phyloP scores from a whole-genome alignment of 2,329 filamentous ascomycete species.

The Claviceps sp. region DNA sequence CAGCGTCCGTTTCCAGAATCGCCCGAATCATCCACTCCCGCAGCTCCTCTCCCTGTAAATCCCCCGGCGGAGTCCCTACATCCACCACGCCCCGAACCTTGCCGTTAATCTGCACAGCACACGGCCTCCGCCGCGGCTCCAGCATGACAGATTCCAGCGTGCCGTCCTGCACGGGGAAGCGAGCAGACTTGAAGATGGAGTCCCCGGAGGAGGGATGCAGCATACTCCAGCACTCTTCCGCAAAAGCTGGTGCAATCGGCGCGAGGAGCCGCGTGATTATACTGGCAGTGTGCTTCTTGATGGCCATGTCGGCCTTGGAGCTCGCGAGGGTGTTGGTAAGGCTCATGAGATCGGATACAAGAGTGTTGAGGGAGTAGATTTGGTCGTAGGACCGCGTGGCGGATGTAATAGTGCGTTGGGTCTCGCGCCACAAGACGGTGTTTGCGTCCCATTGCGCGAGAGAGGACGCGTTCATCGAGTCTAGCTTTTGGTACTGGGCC shows the following conservation, averaged over 20 bases:
- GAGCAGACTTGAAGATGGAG: constrained; percentile 31
- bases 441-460: constrained; percentile 32
- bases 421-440: constrained; percentile 44
- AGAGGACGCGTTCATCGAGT: constrained; percentile 18
- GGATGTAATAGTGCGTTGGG: constrained; percentile 53
- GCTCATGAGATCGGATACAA: constrained; percentile 70
- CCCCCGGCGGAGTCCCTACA: constrained; percentile 38
- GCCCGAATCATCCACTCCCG: constrained; percentile 47
- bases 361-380: constrained; percentile 68
- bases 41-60: constrained; percentile 30
- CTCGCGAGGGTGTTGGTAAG: constrained; percentile 57
- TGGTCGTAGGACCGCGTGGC: constrained; percentile 56
- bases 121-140: constrained; percentile 35
- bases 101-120: constrained; percentile 70
- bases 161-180: constrained; percentile 47
- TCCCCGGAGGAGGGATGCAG: constrained; percentile 27
- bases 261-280: constrained; percentile 59
- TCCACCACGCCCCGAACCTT: constrained; percentile 56
- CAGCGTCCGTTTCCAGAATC: constrained; percentile 48
- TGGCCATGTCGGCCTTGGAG: constrained; percentile 23
- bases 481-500: constrained; percentile 16
- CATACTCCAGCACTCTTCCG: constrained; percentile 66
- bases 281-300: constrained; percentile 37
- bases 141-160: constrained; percentile 34
- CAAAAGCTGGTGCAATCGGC: constrained; percentile 66